Evolutionary conservation across 2,329 filamentous ascomycete genomes (phyloP).

Genomic region (Sphaerulina musiva): DNA sequence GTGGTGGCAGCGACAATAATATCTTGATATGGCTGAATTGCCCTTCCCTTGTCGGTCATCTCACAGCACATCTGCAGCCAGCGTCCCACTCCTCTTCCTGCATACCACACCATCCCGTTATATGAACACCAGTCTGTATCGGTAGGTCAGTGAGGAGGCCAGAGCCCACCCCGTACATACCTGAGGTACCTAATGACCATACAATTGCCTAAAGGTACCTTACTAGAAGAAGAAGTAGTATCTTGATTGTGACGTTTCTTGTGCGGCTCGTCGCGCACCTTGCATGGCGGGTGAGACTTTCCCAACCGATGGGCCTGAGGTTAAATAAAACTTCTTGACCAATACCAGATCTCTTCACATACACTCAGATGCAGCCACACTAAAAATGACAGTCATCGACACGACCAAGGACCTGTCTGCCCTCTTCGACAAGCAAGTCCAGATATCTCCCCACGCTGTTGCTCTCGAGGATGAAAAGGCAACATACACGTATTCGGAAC

Average conservation of each 20-base stretch:
- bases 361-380: not conserved
- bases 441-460: slow-evolving; percentile 60
- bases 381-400: slow-evolving; percentile 61
- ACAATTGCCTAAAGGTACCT: not conserved
- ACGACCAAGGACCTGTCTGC: slow-evolving; percentile 64
- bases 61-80: not conserved
- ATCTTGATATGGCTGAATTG: not conserved
- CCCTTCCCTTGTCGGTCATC: not conserved
- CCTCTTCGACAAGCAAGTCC: slow-evolving; percentile 63
- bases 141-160: not conserved
- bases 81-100: not conserved
- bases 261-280: not conserved
- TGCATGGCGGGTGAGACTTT: not conserved
- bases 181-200: not conserved
- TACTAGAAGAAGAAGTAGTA: slow-evolving; percentile 1
- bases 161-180: not conserved
- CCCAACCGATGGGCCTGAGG: slow-evolving; percentile 2
- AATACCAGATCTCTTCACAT: not conserved
- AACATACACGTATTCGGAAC: slow-evolving; percentile 64
- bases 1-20: not conserved
- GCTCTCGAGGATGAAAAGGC: slow-evolving; percentile 65
- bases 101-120: not conserved
- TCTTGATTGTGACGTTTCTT: slow-evolving; percentile 6
- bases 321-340: not conserved
- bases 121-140: not conserved